Evolutionary conservation across 2,329 filamentous ascomycete genomes (phyloP), one percentile per base, ranked within the genome.

Genomic region (Aspergillus chevalieri): DNA sequence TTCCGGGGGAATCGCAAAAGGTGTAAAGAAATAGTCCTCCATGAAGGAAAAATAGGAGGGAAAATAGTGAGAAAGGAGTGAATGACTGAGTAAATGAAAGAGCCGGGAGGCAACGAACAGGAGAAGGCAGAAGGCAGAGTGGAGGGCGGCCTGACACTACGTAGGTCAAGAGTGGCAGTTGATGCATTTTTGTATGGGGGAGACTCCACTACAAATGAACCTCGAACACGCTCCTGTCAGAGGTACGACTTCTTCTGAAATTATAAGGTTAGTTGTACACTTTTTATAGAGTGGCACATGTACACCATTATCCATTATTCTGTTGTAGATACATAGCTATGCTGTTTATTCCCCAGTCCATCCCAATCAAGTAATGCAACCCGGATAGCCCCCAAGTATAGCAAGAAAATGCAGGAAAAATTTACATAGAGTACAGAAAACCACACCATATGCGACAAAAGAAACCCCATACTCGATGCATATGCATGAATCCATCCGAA

Each of bases 141-240:
- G 26, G 26, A 30, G 26, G 26, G 26, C 26, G 26, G 26, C 26
- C 51, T 46, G 48, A 47, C 48, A 51, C 46, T 46, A 43, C 56
- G 55, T 52, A 55, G 55, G 56, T 58, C 46, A 51, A 50, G 49
- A 46, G 51, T 46, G 42, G 43, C 49, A 51, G 44, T n/a, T 50
- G 47, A 53, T 49, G 53, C 48, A 49, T 47, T 51, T 52, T 55
- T 55, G 21, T 14, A 55, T 55, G 57, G 56, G 49, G 53, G 51
- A 53, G 42, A 34, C 42, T 30, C 26, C 26, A 30, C 26, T 30
- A 30, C 26, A 30, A 30, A 30, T 30, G 26, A 30, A 30, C 26
- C 10, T 30, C 26, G 12, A 30, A 30, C 26, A 30, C 26, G 9
- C 26, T 30, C 26, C 26, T 30, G 26, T 30, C 2, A 30, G 9